Base-by-base conservation (phyloP, 2,329 filamentous ascomycete species). In the Penicillium concentricum region DNA sequence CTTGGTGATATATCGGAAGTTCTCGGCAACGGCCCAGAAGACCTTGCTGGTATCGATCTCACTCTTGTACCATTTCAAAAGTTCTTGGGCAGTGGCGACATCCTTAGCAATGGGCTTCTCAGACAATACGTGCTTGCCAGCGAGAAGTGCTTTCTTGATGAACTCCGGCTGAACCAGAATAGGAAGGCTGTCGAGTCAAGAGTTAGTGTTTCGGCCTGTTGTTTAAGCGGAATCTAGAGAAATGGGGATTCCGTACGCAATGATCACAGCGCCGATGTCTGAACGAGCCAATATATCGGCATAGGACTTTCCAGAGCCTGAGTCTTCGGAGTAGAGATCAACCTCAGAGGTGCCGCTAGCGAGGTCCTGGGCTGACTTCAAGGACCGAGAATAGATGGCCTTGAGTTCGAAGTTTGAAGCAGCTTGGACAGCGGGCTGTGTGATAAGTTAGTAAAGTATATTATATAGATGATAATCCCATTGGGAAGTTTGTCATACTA, bases 21-120 rank as follows among this genome's bases (percentile, higher is more conserved):
- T 85, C 70, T 86, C 84, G 2, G 82, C 84, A 2, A 86, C 76
- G 18, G 71, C 73, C 74, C 79, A 81, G 28, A 73, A 74, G 5
- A 72, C 64, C 50, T 73, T 74, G 49, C 61, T 69, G 7, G 68
- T 65, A 52, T 75, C 72, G 18, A 78, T 74, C 50, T 76, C 76
- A 35, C 69, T 62, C 10, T 74, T 62, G 62, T 84, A 84, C 78
- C 81, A 84, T 16, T 75, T 56, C 30, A 85, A 61, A 38, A 86
- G 73, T 18, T 79, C 77, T 5, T 71, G 69, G 0, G 82, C 84
- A 0, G 80, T 79, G 1, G 74, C 69, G 5, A 85, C 65, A 64
- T 85, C 81, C 64, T 82, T 80, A 3, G 79, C 81, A 34, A 84
- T 80, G n/a, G 82, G 82, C 64, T 84, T 84, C 64, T 84, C 82